Evolutionary conservation across 225 moss, liverwort and hornwort species (phyloP).

Genomic region (Rhytidiadelphus loreus): DNA sequence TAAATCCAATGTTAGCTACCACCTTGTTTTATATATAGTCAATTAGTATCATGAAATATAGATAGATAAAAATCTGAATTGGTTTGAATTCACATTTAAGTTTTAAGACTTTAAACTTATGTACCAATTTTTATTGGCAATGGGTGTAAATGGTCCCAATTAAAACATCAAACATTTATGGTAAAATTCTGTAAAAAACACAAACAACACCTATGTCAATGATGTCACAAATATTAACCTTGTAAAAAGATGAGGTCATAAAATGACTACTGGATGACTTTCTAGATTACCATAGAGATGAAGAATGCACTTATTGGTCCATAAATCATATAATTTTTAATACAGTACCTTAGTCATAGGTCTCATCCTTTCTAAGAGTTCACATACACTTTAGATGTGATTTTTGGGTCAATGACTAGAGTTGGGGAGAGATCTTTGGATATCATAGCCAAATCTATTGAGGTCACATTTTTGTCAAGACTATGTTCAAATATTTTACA

Average conservation of each 20-base stretch:
- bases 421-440: neutral
- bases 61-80: neutral
- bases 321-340: too few species aligned
- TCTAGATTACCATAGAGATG: too few species aligned
- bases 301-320: too few species aligned
- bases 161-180: too few species aligned
- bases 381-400: fast-evolving
- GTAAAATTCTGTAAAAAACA: too few species aligned
- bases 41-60: neutral
- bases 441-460: neutral
- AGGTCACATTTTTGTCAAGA: neutral
- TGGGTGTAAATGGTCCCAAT: too few species aligned
- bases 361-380: too few species aligned
- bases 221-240: neutral
- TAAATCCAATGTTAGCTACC: neutral
- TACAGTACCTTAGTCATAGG: too few species aligned
- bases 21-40: neutral
- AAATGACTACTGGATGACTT: too few species aligned
- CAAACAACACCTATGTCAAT: neutral
- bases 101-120: too few species aligned
- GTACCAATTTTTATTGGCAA: too few species aligned
- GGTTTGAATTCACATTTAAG: neutral
- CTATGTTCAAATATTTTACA: neutral
- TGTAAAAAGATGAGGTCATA: too few species aligned
- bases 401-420: neutral